Conservation (phyloP, 176 grass and related monocot genomes). For the Poa pratensis region DNA sequence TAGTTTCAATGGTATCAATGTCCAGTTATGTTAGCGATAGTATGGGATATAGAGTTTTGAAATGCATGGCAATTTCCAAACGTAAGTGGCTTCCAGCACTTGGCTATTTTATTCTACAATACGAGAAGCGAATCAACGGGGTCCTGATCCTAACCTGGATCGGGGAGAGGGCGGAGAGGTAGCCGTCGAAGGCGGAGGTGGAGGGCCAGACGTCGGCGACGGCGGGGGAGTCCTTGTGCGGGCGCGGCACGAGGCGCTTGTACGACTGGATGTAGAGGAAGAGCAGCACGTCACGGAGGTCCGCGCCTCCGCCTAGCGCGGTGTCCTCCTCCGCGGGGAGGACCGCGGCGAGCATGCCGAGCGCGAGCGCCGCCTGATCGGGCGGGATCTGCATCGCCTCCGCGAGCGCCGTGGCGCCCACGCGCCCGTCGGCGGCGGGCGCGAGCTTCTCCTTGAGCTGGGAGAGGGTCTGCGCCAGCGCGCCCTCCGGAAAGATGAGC, state of each 20-base stretch:
- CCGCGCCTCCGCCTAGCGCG: conserved; percentile 49
- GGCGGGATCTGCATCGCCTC: conserved; percentile 87
- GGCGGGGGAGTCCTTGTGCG: conserved; percentile 88
- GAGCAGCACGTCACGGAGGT: conserved; percentile 75
- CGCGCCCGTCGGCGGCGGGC: conserved; percentile 42
- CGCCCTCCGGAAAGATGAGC: conserved; percentile 83
- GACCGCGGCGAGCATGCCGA: conserved; percentile 77
- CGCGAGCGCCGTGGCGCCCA: conserved; percentile 56
- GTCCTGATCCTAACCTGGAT: conserved; percentile 70
- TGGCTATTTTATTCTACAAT: background rate
- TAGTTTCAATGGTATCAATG: background rate
- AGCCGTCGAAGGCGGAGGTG: conserved; percentile 94
- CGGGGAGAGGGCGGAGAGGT: conserved; percentile 89
- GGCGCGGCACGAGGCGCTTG: conserved; percentile 82
- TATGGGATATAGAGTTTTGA: background rate
- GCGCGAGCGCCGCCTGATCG: conserved; percentile 69
- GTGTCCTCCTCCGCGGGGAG: conserved; percentile 77
- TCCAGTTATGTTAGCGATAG: background rate
- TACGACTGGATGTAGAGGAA: conserved; percentile 95
- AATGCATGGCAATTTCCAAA: conserved; percentile 4
- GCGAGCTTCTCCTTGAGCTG: conserved; percentile 73
- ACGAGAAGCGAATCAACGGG: background rate
- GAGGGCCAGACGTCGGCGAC: conserved; percentile 92
- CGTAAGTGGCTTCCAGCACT: background rate
- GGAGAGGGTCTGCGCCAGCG: conserved; percentile 61